phyloP scores from a whole-genome alignment of 78 protist genomes.

The Pigoraptor vietnamica region DNA sequence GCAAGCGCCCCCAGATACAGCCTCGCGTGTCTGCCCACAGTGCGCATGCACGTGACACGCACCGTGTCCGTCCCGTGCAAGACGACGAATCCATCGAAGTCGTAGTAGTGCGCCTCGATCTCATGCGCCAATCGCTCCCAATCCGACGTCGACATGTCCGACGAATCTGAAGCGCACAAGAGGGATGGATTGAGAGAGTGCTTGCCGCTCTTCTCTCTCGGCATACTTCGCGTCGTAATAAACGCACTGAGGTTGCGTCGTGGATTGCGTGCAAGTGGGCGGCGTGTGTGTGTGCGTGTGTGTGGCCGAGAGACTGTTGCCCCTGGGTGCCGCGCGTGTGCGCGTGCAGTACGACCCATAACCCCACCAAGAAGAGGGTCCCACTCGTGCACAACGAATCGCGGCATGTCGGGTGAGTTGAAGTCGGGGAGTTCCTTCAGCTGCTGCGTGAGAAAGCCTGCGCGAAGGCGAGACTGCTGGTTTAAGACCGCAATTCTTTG shows the following conservation, averaged over 20 bases:
- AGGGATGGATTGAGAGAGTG: not conserved
- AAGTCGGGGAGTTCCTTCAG: not conserved
- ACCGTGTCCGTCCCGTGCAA: constrained; percentile 36
- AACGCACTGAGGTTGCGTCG: too few relatives aligned
- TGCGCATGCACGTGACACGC: not conserved
- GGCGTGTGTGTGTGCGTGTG: too few relatives aligned
- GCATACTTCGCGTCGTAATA: too few relatives aligned
- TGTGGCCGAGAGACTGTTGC: too few relatives aligned
- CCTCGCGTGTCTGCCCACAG: not conserved
- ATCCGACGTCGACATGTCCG: not conserved
- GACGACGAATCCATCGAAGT: constrained; percentile 21
- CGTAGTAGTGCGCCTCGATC: not conserved
- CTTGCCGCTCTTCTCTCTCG: too few relatives aligned
- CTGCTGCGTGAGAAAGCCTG: not conserved
- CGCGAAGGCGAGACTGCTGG: not conserved
- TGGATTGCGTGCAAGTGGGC: too few relatives aligned
- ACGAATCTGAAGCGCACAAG: not conserved
- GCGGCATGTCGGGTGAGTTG: not conserved
- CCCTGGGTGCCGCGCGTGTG: too few relatives aligned
- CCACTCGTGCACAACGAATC: not conserved
- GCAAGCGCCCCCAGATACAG: too few relatives aligned
- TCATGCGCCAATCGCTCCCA: not conserved
- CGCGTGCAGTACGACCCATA: too few relatives aligned
- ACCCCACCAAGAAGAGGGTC: not conserved
- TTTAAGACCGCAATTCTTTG: too few relatives aligned